Percentiles rank a stretch among this genome's conserved stretches.
phyloP scores from a whole-genome alignment of 225 moss, liverwort and hornwort genomes.

The Polytrichum formosum region DNA sequence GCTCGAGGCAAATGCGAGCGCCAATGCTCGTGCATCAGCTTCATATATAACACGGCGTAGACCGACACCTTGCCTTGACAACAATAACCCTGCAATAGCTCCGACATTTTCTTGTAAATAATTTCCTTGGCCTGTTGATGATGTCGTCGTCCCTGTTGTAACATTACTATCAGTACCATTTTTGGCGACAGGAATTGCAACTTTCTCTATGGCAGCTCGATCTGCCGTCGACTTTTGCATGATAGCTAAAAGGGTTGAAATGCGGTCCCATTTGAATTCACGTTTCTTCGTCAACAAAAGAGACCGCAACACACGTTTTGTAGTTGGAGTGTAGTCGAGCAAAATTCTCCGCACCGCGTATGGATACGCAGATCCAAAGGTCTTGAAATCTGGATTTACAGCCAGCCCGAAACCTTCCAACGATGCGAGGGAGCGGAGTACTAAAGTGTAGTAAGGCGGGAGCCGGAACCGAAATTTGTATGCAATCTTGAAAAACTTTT shows the following conservation, averaged over 20 bases:
- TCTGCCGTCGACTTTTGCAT: conserved; percentile 45
- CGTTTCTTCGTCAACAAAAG: conserved; percentile 66
- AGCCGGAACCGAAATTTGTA: conserved; percentile 88
- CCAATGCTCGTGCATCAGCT: conserved; percentile 69
- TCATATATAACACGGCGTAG: conserved; percentile 76
- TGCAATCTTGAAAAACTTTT: conserved; percentile 85
- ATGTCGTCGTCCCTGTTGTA: neutral
- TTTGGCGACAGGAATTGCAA: conserved; percentile 4
- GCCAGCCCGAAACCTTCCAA: conserved; percentile 89
- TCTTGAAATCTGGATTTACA: conserved; percentile 82
- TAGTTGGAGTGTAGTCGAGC: conserved; percentile 61
- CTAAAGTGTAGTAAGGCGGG: conserved; percentile 84
- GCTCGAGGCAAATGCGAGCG: conserved; percentile 57
- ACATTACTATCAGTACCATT: too few species aligned
- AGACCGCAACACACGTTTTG: conserved; percentile 68
- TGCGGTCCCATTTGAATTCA: conserved; percentile 78
- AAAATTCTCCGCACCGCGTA: conserved; percentile 80
- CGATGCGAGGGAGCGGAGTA: conserved; percentile 84
- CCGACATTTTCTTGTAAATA: conserved; percentile 18
- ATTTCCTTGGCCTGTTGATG: neutral
- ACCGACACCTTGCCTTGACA: conserved; percentile 66
- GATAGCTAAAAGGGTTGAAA: conserved; percentile 50
- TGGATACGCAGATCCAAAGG: conserved; percentile 83
- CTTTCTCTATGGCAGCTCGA: conserved; percentile 45
- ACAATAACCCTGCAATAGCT: conserved; percentile 25